These are phyloP conservation scores for Apium graveolens DNA, from an alignment of 129 eudicot species.

Conservation along the genomic window DNA sequence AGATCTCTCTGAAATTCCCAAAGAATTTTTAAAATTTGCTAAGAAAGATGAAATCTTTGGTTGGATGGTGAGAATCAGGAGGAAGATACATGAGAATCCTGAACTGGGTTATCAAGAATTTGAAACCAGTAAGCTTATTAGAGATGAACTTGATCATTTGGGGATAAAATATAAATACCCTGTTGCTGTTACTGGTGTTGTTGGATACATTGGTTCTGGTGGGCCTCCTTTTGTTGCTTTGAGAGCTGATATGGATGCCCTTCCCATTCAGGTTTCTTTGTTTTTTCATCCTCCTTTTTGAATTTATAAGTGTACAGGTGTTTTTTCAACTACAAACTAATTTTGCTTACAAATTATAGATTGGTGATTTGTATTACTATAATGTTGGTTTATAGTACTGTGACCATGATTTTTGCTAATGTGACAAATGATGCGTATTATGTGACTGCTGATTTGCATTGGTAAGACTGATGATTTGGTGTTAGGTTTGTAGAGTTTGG, in stretches of 20 bases:
- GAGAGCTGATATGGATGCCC: not conserved
- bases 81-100: constrained; percentile 60
- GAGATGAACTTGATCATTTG: constrained; percentile 53
- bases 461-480: too few species aligned
- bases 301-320: too few species aligned
- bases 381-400: not conserved
- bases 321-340: not conserved
- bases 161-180: constrained; percentile 38
- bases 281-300: not conserved
- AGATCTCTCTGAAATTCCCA: constrained; percentile 15
- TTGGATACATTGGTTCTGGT: too few species aligned
- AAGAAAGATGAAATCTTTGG: constrained; percentile 33
- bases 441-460: too few species aligned
- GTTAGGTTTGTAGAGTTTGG: too few species aligned
- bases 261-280: not conserved
- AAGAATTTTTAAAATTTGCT: constrained; percentile 39
- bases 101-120: constrained; percentile 72
- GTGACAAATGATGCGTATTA: too few species aligned
- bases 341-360: not conserved
- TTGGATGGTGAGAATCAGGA: constrained; percentile 19
- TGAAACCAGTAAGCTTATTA: constrained; percentile 67
- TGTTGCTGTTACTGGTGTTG: too few species aligned
- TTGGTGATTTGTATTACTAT: not conserved
- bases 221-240: too few species aligned
- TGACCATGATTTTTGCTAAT: too few species aligned